A percentile compares a stretch with the other conserved stretches of the same genome.
Evolutionary conservation across 2,329 filamentous ascomycete species (phyloP).

Genomic region (Gremmenia infestans): DNA sequence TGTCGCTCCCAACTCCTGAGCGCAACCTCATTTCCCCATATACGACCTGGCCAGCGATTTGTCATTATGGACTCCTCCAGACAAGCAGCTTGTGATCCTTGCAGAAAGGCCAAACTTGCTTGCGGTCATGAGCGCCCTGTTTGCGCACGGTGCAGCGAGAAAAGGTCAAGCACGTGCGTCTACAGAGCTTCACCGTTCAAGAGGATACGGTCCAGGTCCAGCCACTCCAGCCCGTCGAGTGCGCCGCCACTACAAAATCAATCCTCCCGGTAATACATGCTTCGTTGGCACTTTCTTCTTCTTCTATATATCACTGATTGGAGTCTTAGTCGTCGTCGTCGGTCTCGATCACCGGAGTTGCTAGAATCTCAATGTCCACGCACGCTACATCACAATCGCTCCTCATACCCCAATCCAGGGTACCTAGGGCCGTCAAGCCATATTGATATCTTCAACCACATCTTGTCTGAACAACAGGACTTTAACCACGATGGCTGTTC

Average conservation of each 20-base stretch:
- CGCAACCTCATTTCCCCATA: too few species aligned
- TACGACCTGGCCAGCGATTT: too few species aligned
- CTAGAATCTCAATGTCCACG: not conserved
- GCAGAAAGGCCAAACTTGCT: not conserved
- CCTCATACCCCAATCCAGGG: not conserved
- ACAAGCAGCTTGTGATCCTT: not conserved
- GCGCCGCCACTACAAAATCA: not conserved
- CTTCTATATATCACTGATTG: too few species aligned
- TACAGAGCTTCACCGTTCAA: not conserved
- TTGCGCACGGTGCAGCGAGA: not conserved
- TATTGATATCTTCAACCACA: not conserved
- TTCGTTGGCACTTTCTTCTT: not conserved
- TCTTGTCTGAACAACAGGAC: not conserved
- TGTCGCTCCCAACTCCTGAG: too few species aligned
- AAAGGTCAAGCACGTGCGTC: not conserved
- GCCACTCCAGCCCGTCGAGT: too few species aligned
- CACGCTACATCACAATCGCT: not conserved
- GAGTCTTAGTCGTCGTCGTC: not conserved
- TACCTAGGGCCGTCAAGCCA: not conserved
- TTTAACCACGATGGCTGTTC: not conserved
- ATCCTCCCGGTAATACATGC: not conserved
- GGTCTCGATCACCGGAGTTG: not conserved
- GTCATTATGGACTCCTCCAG: not conserved
- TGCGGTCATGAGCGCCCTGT: not conserved
- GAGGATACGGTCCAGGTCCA: not conserved